phyloP scores from a whole-genome alignment of 768 basidiomycete genomes.

The Hortiboletus flavorubellus region DNA sequence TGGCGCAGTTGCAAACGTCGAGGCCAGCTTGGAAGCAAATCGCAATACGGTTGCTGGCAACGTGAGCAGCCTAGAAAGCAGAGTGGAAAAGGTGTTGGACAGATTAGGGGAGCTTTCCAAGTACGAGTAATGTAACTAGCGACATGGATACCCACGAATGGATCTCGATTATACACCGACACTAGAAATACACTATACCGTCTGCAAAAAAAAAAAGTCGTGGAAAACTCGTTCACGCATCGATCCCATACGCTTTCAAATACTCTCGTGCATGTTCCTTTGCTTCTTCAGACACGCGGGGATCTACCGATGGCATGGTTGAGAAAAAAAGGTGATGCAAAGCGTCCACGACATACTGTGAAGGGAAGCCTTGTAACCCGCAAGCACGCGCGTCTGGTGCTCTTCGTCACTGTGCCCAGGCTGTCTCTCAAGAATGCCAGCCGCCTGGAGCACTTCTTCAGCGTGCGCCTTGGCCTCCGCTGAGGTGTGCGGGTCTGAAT shows the following conservation, averaged over 20 bases:
- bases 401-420: constrained; percentile 34
- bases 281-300: constrained; percentile 45
- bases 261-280: constrained; percentile 47
- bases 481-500: constrained; percentile 41
- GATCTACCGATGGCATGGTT: constrained; percentile 31
- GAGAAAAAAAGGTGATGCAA: not conserved
- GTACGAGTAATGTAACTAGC: not conserved
- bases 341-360: constrained; percentile 34
- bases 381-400: constrained; percentile 46
- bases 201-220: not conserved
- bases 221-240: constrained; percentile 1
- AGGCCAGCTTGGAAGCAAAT: constrained; percentile 75
- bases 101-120: constrained; percentile 39
- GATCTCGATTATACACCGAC: constrained; percentile 1
- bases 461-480: constrained; percentile 52
- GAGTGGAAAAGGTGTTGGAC: constrained; percentile 46
- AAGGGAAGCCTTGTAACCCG: constrained; percentile 56
- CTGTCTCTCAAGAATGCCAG: constrained; percentile 35
- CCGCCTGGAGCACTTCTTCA: constrained; percentile 47
- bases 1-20: constrained; percentile 65
- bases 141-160: constrained; percentile 1
- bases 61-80: constrained; percentile 62
- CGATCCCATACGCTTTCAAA: constrained; percentile 31
- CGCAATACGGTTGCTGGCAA: constrained; percentile 68
- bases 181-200: not conserved